Evolutionary conservation across 1,284 basidiomycete species (phyloP), one percentile per base, ranked within the genome.

Genomic region (Vanrija sp.): DNA sequence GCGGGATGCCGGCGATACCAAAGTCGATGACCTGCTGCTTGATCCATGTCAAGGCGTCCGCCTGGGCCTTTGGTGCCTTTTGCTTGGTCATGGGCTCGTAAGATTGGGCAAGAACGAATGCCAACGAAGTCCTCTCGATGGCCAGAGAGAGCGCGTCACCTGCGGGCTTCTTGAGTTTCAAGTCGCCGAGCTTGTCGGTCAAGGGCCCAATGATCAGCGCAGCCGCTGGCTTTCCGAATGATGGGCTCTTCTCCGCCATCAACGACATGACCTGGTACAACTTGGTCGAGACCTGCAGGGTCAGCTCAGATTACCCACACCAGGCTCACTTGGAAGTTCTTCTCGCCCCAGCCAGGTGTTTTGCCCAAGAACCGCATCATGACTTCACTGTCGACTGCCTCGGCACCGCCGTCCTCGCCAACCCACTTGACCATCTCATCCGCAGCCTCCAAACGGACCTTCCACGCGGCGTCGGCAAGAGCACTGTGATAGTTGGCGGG

Each of bases 101-200:
- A 0, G 85, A 88, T 80, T 97, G 95, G 52, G 84, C 84, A 2
- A 99, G 81, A 14, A 98, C 89, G 70, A 98, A 98, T 48, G 95
- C 93, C 50, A 98, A 77, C 1, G 92, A 96, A 0, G 90, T 92
- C 76, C 88, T 93, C 76, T 98, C 96, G 0, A 91, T 86, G 67
- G 92, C 96, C 0, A 83, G 67, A 1, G 83, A 68, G 16, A 99
- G 78, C 0, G 89, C 83, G 47, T 98, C 96, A 31, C 91, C 89
- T n/a, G 95, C 90, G 1, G 94, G 87, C 69, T 94, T 97, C 80
- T 98, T 98, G 60, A 98, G 78, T 75, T 99, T 99, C 78, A 89
- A 79, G 68, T 99, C 96, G 24, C 96, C 96, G 44, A 98, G 80
- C 77, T 98, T 98, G 75, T 99, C 96, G 41, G 85, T 86, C 41